These are phyloP conservation scores for Boletus sp. DNA, from an alignment of 1,284 basidiomycete species.

Conservation along the genomic window DNA sequence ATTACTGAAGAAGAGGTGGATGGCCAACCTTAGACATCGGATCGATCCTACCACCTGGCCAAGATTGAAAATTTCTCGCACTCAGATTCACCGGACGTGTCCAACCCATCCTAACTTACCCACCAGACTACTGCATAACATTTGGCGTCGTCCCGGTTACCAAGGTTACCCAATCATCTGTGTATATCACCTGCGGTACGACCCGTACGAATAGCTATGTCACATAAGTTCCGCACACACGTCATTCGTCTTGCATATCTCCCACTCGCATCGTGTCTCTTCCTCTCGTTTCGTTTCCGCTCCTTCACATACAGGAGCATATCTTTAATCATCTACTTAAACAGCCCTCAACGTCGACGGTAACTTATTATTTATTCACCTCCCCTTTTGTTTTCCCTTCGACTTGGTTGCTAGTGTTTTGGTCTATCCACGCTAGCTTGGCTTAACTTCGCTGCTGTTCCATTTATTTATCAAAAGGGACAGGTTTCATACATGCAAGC, in stretches of 20 bases:
- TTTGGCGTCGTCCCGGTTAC: not conserved
- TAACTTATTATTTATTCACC: slow-evolving; percentile 5
- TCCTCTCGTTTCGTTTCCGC: not conserved
- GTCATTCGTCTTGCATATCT: not conserved
- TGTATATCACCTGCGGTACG: not conserved
- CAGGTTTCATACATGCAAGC: not conserved
- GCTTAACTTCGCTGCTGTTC: not conserved
- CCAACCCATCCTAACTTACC: not conserved
- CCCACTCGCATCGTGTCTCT: not conserved
- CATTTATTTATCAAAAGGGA: not conserved
- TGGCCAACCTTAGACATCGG: slow-evolving; percentile 8
- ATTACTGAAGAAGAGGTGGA: slow-evolving; percentile 14
- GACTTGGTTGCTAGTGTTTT: not conserved
- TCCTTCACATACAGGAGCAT: not conserved
- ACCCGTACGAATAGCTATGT: slow-evolving; percentile 8
- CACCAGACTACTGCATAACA: not conserved
- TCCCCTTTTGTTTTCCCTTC: not conserved
- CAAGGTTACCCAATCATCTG: not conserved
- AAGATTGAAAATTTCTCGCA: not conserved
- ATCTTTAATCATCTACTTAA: not conserved
- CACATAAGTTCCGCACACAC: not conserved
- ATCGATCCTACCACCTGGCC: not conserved
- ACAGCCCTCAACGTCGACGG: not conserved
- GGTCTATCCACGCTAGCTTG: not conserved
- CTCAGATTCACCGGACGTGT: not conserved